phyloP scores from a whole-genome alignment of 768 basidiomycete species.

The Ramaria sp. region DNA sequence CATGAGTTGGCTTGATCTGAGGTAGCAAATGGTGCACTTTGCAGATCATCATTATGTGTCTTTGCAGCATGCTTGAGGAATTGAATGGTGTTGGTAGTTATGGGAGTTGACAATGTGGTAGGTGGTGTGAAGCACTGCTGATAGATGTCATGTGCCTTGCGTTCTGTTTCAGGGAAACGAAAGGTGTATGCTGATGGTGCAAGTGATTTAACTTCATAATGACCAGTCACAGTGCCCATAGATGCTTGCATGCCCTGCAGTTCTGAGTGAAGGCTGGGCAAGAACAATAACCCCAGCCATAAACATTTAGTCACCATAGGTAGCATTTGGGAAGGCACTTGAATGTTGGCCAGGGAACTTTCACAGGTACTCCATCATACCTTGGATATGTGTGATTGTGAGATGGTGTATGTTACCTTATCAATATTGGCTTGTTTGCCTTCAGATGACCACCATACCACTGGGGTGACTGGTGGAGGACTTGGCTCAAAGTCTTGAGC shows the following conservation, averaged over 20 bases:
- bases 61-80: not conserved
- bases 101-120: not conserved
- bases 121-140: not conserved
- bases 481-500: not conserved
- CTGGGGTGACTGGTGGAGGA: not conserved
- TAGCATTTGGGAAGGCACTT: not conserved
- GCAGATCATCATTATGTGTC: too few relatives aligned
- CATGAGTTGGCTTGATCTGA: too few relatives aligned
- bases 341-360: not conserved
- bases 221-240: not conserved
- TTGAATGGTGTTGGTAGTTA: not conserved
- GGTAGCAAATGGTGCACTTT: not conserved
- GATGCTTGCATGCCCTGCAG: not conserved
- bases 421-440: not conserved
- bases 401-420: not conserved
- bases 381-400: not conserved
- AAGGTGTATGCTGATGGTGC: not conserved
- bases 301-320: not conserved
- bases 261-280: not conserved
- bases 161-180: not conserved
- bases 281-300: not conserved
- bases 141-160: not conserved
- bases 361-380: not conserved
- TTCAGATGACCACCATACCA: not conserved
- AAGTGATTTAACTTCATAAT: not conserved